These are phyloP conservation scores for Puccinia horiana DNA, from an alignment of 1,284 basidiomycete genomes.

Conservation along the genomic window DNA sequence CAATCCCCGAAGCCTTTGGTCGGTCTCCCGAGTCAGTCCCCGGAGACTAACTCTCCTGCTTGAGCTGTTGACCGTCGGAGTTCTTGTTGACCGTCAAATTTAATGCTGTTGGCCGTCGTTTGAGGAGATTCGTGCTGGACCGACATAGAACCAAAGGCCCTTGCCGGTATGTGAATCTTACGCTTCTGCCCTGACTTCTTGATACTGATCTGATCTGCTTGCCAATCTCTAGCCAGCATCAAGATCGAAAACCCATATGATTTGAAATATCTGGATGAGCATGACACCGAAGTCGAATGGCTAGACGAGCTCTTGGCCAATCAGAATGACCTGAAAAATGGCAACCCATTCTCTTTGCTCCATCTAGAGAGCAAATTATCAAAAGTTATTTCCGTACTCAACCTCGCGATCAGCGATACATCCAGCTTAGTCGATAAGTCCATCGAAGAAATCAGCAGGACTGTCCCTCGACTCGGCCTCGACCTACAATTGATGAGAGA, in stretches of 20 bases:
- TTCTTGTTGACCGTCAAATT: too few relatives aligned
- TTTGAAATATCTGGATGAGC: constrained; percentile 29
- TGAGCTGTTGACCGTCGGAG: too few relatives aligned
- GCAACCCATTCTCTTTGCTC: constrained; percentile 60
- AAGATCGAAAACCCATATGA: constrained; percentile 16
- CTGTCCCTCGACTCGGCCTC: constrained; percentile 81
- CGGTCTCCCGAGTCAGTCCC: too few relatives aligned
- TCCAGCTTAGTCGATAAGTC: constrained; percentile 77
- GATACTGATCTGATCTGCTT: background rate
- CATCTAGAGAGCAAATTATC: constrained; percentile 73
- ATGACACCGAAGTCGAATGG: constrained; percentile 40
- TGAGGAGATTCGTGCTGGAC: too few relatives aligned
- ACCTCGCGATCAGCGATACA: constrained; percentile 81
- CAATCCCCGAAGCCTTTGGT: too few relatives aligned
- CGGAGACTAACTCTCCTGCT: too few relatives aligned
- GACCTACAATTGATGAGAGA: constrained; percentile 94
- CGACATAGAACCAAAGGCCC: too few relatives aligned
- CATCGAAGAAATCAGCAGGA: constrained; percentile 84
- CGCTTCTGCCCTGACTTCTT: too few relatives aligned
- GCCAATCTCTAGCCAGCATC: background rate
- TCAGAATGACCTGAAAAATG: background rate
- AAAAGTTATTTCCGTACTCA: constrained; percentile 71
- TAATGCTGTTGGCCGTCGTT: too few relatives aligned
- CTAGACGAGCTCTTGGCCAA: constrained; percentile 30
- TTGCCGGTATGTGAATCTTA: too few relatives aligned